Percentiles rank a stretch among this genome's conserved stretches.
Conservation (phyloP, 2,329 filamentous ascomycete genomes). For the Chrysosporium queenslandicum region DNA sequence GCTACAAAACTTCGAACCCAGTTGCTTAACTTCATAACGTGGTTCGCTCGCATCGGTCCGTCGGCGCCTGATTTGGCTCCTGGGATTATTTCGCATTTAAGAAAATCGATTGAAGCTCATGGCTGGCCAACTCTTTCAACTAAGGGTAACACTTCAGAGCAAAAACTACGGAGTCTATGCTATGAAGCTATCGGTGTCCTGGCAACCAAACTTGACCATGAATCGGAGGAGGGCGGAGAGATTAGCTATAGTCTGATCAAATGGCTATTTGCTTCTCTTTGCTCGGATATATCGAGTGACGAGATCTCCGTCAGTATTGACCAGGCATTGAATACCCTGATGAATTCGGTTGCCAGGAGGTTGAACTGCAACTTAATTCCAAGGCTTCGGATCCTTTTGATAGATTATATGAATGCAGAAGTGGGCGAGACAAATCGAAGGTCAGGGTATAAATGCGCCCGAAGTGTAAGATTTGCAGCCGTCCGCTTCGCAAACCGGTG, state of each 20-base stretch:
- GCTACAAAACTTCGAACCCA: conserved; percentile 69
- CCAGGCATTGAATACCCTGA: conserved; percentile 69
- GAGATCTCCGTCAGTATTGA: conserved; percentile 78
- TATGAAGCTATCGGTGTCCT: conserved; percentile 87
- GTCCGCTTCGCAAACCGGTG: conserved; percentile 87
- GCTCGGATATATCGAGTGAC: conserved; percentile 64
- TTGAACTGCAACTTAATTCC: conserved; percentile 33
- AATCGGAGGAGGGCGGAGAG: conserved; percentile 24
- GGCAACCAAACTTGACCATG: conserved; percentile 42
- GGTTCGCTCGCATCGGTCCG: conserved; percentile 67
- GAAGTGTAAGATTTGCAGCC: conserved; percentile 69
- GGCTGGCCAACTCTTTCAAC: conserved; percentile 66
- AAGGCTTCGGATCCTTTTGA: conserved; percentile 48
- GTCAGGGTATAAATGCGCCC: conserved; percentile 41
- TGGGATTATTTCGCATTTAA: conserved; percentile 57
- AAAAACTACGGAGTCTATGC: conserved; percentile 63
- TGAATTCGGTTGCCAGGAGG: conserved; percentile 47
- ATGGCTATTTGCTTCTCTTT: conserved; percentile 77
- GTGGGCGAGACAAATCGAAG: conserved; percentile 31
- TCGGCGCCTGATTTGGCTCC: conserved; percentile 42
- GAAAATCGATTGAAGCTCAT: conserved; percentile 64
- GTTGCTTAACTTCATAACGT: conserved; percentile 77
- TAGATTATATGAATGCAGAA: conserved; percentile 55
- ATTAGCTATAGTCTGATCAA: conserved; percentile 46
- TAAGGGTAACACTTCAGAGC: conserved; percentile 49